These are phyloP conservation scores for Penicillium sp. DNA, from an alignment of 2,329 filamentous ascomycete genomes.

Conservation along the genomic window DNA sequence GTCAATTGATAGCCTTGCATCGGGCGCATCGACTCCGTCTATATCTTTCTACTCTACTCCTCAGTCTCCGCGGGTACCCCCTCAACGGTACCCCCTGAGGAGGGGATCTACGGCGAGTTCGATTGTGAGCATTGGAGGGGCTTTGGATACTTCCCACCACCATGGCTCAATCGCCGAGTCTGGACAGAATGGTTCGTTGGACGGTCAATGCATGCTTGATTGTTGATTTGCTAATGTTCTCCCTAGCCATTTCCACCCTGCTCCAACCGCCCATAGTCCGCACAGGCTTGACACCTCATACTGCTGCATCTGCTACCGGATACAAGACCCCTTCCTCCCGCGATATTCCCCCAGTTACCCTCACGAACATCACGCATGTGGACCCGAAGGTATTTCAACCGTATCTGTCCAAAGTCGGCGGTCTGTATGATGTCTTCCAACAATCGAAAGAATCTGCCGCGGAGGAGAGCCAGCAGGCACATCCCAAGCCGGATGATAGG, in stretches of 20 bases:
- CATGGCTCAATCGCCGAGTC: conserved; percentile 63
- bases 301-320: conserved; percentile 60
- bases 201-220: not conserved
- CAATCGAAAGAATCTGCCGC: conserved; percentile 74
- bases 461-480: conserved; percentile 48
- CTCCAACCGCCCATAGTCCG: conserved; percentile 84
- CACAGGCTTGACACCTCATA: conserved; percentile 77
- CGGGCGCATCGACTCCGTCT: conserved; percentile 49
- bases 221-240: conserved; percentile 12
- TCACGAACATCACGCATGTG: conserved; percentile 81
- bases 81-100: conserved; percentile 44
- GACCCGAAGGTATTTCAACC: conserved; percentile 73
- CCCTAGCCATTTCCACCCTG: conserved; percentile 80
- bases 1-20: conserved; percentile 61
- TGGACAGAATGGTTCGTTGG: conserved; percentile 67
- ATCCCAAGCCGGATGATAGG: conserved; percentile 47
- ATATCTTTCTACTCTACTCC: conserved; percentile 46
- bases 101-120: conserved; percentile 84
- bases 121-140: conserved; percentile 78
- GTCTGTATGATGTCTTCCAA: conserved; percentile 82
- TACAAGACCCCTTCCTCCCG: conserved; percentile 77
- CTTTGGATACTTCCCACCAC: conserved; percentile 62
- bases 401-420: conserved; percentile 79
- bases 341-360: conserved; percentile 87
- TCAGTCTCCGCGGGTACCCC: conserved; percentile 33